Evolutionary conservation across 2,329 filamentous ascomycete genomes (phyloP).

Genomic region (Chalaropsis ovoidea): DNA sequence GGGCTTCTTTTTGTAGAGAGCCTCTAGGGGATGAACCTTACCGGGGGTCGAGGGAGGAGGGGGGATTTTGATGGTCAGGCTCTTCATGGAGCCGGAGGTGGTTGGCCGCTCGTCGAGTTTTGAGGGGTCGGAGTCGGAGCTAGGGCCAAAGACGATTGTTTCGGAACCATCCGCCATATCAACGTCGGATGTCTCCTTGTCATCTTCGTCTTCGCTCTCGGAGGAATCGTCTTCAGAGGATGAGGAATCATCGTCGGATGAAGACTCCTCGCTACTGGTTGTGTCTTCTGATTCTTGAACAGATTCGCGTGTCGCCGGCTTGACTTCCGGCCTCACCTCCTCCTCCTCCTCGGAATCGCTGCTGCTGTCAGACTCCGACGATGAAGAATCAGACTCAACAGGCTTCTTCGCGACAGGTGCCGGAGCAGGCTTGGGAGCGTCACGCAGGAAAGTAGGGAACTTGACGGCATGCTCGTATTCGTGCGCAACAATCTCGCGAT

Average conservation of each 20-base stretch:
- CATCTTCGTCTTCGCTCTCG: constrained; percentile 26
- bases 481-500: constrained; percentile 59
- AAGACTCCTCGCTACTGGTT: constrained; percentile 27
- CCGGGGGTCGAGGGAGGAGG: constrained; percentile 39
- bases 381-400: constrained; percentile 21
- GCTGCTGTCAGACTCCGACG: constrained; percentile 16
- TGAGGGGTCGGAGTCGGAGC: constrained; percentile 18
- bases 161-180: constrained; percentile 12
- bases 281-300: constrained; percentile 25
- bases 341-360: constrained; percentile 15
- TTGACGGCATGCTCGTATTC: constrained; percentile 82
- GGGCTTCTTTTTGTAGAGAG: constrained; percentile 64
- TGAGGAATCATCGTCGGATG: constrained; percentile 26
- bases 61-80: constrained; percentile 48
- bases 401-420: constrained; percentile 27
- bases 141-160: constrained; percentile 10
- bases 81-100: constrained; percentile 42
- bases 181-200: background rate
- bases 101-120: constrained; percentile 32
- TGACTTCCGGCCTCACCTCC: background rate
- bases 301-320: constrained; percentile 25
- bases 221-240: constrained; percentile 27
- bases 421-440: constrained; percentile 30
- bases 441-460: constrained; percentile 70
- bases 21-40: constrained; percentile 75